A percentile compares a stretch with the other conserved stretches of the same genome.
Evolutionary conservation across 2,329 filamentous ascomycete species (phyloP).

Genomic region (Monilinia fructicola): DNA sequence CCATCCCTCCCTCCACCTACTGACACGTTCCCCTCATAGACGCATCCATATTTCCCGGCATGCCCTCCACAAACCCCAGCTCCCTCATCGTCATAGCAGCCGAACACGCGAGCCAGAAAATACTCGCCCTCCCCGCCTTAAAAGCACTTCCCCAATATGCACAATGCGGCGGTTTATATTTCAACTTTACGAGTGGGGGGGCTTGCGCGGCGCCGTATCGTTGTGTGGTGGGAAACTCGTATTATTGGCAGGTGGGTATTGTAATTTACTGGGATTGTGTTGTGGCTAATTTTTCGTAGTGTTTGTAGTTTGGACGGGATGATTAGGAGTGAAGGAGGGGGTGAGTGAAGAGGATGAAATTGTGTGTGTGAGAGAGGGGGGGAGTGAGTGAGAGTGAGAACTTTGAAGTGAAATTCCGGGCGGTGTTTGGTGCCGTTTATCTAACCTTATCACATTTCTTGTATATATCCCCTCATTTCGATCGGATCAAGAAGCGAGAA

Average conservation of each 20-base stretch:
- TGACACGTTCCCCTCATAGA: not conserved
- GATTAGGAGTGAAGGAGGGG: too few species aligned
- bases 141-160: constrained; percentile 25
- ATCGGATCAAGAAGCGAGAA: too few species aligned
- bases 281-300: not conserved
- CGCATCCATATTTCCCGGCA: constrained; percentile 62
- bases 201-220: constrained; percentile 25
- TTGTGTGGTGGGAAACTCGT: constrained; percentile 30
- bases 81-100: constrained; percentile 63
- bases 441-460: too few species aligned
- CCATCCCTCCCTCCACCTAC: not conserved
- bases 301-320: not conserved
- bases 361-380: too few species aligned
- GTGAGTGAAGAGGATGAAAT: too few species aligned
- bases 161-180: constrained; percentile 35
- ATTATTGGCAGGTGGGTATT: constrained; percentile 32
- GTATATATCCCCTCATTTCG: too few species aligned
- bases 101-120: constrained; percentile 48
- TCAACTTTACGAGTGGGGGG: constrained; percentile 21
- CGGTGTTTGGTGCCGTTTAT: too few species aligned
- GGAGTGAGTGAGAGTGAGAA: too few species aligned
- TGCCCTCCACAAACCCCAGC: constrained; percentile 67
- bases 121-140: constrained; percentile 28
- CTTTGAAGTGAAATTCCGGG: too few species aligned
- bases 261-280: not conserved